These are phyloP conservation scores for Podosphaera xanthii DNA, from an alignment of 2,329 filamentous ascomycete species.

Conservation along the genomic window DNA sequence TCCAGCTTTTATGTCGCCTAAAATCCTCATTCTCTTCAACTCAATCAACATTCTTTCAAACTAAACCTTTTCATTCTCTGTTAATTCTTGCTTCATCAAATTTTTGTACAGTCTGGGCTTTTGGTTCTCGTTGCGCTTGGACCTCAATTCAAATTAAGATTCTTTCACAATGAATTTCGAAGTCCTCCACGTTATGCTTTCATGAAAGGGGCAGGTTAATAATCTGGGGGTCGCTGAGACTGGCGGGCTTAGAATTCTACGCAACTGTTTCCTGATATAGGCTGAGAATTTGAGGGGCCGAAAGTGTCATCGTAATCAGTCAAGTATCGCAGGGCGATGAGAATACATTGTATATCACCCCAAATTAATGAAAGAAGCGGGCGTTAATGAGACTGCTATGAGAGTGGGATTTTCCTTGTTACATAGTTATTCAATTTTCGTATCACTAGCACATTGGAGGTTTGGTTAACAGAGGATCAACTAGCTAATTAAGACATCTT, in stretches of 20 bases:
- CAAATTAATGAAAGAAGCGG: neutral
- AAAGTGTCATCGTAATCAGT: neutral
- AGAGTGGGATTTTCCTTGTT: neutral
- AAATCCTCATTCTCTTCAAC: neutral
- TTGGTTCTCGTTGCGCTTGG: neutral
- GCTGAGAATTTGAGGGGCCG: neutral
- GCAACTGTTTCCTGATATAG: neutral
- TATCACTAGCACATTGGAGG: neutral
- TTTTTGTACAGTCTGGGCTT: neutral
- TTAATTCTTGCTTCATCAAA: conserved; percentile 5
- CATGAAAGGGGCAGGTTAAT: too few species aligned
- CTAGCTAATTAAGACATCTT: too few species aligned
- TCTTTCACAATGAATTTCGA: neutral
- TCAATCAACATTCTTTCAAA: conserved; percentile 1
- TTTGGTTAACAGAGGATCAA: neutral
- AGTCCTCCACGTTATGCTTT: too few species aligned
- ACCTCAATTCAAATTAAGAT: neutral
- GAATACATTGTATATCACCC: neutral
- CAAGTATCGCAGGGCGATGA: neutral
- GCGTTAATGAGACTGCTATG: neutral
- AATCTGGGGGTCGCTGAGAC: too few species aligned
- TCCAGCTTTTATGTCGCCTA: too few species aligned
- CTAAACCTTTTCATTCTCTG: neutral
- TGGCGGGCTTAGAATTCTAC: neutral
- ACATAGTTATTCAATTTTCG: neutral